These are phyloP conservation scores for Meripilus lineatus DNA, from an alignment of 1,284 basidiomycete species.

Conservation along the genomic window DNA sequence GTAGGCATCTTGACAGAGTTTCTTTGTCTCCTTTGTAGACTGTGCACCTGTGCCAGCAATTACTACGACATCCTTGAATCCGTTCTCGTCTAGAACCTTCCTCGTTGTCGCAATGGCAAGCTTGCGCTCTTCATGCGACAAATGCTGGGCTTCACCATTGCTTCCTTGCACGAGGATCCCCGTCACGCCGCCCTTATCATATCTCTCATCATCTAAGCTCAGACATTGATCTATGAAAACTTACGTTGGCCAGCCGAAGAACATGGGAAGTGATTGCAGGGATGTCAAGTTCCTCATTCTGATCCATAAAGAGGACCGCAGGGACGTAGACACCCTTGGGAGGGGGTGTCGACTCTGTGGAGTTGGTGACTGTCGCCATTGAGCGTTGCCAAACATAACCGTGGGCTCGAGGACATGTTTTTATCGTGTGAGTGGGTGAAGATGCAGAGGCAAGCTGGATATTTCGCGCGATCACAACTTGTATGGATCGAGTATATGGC, in stretches of 20 bases:
- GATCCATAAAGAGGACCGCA: slow-evolving; percentile 64
- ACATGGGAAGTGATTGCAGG: slow-evolving; percentile 57
- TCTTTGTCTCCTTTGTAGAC: slow-evolving; percentile 79
- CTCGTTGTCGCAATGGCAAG: slow-evolving; percentile 62
- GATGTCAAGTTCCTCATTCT: slow-evolving; percentile 62
- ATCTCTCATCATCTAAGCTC: slow-evolving; percentile 3
- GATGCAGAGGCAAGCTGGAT: too few relatives aligned
- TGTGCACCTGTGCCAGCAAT: slow-evolving; percentile 85
- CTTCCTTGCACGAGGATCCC: slow-evolving; percentile 75
- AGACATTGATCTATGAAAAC: neutral
- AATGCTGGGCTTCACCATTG: slow-evolving; percentile 77
- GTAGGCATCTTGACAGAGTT: slow-evolving; percentile 73
- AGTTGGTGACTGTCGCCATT: slow-evolving; percentile 9
- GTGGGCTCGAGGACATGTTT: too few relatives aligned
- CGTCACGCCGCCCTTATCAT: slow-evolving; percentile 55
- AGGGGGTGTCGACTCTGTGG: slow-evolving; percentile 31
- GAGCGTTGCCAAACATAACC: too few relatives aligned
- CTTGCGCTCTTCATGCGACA: slow-evolving; percentile 67
- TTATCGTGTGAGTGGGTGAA: too few relatives aligned
- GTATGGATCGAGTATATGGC: too few relatives aligned
- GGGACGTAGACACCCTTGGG: slow-evolving; percentile 71
- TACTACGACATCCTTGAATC: slow-evolving; percentile 63
- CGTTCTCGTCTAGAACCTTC: slow-evolving; percentile 69
- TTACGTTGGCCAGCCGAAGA: slow-evolving; percentile 63
- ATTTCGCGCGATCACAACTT: too few relatives aligned